Evolutionary conservation across 2,329 filamentous ascomycete genomes (phyloP), one percentile per base, ranked within the genome.

Genomic region (Penicillium italicum): DNA sequence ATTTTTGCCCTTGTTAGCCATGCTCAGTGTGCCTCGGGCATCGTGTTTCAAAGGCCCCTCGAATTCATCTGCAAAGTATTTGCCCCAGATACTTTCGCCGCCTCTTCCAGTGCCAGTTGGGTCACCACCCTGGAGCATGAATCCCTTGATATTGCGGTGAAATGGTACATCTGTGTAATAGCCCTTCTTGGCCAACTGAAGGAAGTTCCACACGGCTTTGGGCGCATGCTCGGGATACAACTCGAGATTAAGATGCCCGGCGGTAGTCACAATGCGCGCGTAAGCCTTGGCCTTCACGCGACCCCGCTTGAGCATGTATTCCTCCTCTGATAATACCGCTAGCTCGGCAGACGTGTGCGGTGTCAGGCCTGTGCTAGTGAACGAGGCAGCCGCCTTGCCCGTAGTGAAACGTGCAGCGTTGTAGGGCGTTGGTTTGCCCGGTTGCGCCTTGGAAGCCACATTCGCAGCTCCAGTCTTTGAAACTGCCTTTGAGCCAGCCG

Each of bases 1-100:
- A 69, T 97, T 93, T 70, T 97, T 97, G 56, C 94, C 94, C 72
- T 99, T 99, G 75, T 99, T 99, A 38, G 94, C 94, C 94, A 99
- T 99, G 63, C 88, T 91, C 26, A 95, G 70, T 0, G 92, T 83
- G 12, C 94, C 94, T 28, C 92, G 81, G 0, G 81, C 77, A 68
- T 91, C 88, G 67, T 99, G 94, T n/a, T 87, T 88, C 38, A 91
- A 74, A 0, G 93, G 91, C 0, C 92, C 91, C 16, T 97, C 91
- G 60, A 97, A 88, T 71, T 99, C 94, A 72, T 99, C 94, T 50
- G 88, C 82, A 68, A 99, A 99, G 58, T 91, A 90, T 74, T 95
- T 96, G 56, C 90, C 90, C 94, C 94, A 99, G 57, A 96, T 86
- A 67, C 89, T 95, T 46, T 85, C 79, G 0, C 94, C 94, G n/a